A percentile compares a stretch with the other conserved stretches of the same genome.
Conservation (phyloP, 768 basidiomycete species). For the Crassisporium funariophilum region DNA sequence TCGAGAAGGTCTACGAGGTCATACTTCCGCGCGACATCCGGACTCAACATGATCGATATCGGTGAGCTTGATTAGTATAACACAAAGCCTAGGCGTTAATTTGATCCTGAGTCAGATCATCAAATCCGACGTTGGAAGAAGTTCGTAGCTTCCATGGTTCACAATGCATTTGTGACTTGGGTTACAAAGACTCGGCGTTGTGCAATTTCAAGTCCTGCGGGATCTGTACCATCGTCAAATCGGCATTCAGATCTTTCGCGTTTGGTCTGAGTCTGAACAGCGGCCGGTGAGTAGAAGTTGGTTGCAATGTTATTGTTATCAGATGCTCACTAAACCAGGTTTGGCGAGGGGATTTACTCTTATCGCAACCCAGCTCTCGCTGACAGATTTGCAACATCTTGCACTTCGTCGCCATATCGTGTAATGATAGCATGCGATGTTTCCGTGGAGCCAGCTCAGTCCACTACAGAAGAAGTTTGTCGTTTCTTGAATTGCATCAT, state of each 20-base stretch:
- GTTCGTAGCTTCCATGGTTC: slow-evolving; percentile 64
- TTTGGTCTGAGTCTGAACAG: slow-evolving; percentile 54
- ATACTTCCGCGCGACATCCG: slow-evolving; percentile 42
- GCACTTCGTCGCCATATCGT: slow-evolving; percentile 65
- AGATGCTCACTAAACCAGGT: slow-evolving; percentile 34
- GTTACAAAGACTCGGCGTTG: slow-evolving; percentile 48
- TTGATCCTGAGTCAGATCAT: slow-evolving; percentile 29
- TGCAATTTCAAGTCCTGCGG: slow-evolving; percentile 68
- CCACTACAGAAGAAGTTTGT: slow-evolving; percentile 30
- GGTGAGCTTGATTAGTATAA: slow-evolving; percentile 34
- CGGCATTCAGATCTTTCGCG: slow-evolving; percentile 57
- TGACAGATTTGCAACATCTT: slow-evolving; percentile 65
- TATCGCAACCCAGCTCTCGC: slow-evolving; percentile 60
- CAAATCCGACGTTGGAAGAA: slow-evolving; percentile 41
- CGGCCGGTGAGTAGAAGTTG: slow-evolving; percentile 47
- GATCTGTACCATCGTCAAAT: slow-evolving; percentile 60
- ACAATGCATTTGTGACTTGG: slow-evolving; percentile 71
- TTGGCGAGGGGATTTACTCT: slow-evolving; percentile 65
- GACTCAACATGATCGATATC: slow-evolving; percentile 49
- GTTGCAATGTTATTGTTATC: slow-evolving; percentile 1
- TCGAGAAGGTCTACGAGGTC: slow-evolving; percentile 63
- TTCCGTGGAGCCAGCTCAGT: slow-evolving; percentile 40
- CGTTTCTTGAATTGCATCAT: slow-evolving; percentile 4
- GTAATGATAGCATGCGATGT: slow-evolving; percentile 65
- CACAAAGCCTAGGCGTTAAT: neutral